Percentiles rank a stretch among this genome's conserved stretches.
These are phyloP conservation scores for Endotrypanum monterogeii DNA, from an alignment of 208 protist genomes.

Conservation along the genomic window DNA sequence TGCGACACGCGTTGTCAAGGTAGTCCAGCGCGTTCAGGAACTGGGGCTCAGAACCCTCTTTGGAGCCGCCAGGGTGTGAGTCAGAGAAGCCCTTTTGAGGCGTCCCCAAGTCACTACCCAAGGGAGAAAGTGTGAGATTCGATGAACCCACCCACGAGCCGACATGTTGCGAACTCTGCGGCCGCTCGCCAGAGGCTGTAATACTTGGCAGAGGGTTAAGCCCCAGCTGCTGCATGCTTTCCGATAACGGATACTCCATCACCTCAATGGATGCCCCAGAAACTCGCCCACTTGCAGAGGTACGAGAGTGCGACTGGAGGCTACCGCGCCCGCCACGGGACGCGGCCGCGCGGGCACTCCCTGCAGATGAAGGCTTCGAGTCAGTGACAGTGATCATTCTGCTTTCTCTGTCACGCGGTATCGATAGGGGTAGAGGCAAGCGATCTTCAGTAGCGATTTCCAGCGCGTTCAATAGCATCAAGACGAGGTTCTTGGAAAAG, in stretches of 20 bases:
- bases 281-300: background rate
- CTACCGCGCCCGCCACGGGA: background rate
- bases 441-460: conserved; percentile 27
- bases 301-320: conserved; percentile 3
- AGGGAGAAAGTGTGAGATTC: background rate
- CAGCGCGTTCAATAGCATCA: conserved; percentile 29
- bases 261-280: background rate
- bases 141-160: background rate
- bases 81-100: background rate
- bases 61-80: background rate
- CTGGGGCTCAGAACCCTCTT: conserved; percentile 22
- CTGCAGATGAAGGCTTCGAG: background rate
- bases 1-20: conserved; percentile 47
- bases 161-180: background rate
- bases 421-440: conserved; percentile 8
- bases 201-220: background rate
- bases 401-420: background rate
- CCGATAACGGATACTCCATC: background rate
- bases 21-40: conserved; percentile 44
- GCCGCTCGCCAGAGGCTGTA: background rate
- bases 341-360: background rate
- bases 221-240: background rate
- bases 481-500: conserved; percentile 25
- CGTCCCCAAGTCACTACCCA: background rate
- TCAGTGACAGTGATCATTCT: background rate